phyloP scores from a whole-genome alignment of 2,329 filamentous ascomycete genomes.

The Emergomyces africanus region DNA sequence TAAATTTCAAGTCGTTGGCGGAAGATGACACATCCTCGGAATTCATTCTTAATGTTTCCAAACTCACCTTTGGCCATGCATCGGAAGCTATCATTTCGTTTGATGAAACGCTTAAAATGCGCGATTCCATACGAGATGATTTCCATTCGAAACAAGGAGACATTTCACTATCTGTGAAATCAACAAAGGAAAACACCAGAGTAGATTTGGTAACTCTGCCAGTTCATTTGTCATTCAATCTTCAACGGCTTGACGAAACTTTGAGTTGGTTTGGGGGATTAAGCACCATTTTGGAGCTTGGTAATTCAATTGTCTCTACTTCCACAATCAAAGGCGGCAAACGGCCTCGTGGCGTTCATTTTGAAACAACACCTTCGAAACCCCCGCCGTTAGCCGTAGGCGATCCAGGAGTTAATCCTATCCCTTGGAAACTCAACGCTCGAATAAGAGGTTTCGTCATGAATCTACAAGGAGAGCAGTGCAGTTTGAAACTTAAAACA shows the following conservation, averaged over 20 bases:
- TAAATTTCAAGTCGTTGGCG: conserved; percentile 16
- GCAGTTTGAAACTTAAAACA: conserved; percentile 59
- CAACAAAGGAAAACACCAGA: conserved; percentile 19
- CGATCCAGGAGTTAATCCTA: conserved; percentile 4
- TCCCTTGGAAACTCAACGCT: conserved; percentile 52
- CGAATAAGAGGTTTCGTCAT: conserved; percentile 66
- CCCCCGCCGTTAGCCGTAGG: conserved; percentile 15
- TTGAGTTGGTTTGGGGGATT: conserved; percentile 82
- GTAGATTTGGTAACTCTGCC: conserved; percentile 64
- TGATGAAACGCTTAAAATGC: conserved; percentile 34
- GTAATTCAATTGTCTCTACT: conserved; percentile 67
- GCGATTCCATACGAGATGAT: conserved; percentile 32
- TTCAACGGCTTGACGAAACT: conserved; percentile 72
- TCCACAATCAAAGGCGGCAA: conserved; percentile 37
- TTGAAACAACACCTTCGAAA: conserved; percentile 35
- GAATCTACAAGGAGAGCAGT: conserved; percentile 64
- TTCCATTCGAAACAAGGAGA: conserved; percentile 25
- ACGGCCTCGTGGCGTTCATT: conserved; percentile 41
- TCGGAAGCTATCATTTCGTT: conserved; percentile 41
- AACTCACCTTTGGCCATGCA: conserved; percentile 36
- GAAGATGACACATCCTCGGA: conserved; percentile 14
- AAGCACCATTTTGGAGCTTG: conserved; percentile 80
- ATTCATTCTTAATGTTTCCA: conserved; percentile 23
- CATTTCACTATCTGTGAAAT: conserved; percentile 25
- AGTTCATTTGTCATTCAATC: conserved; percentile 60